Conservation (phyloP, 306 rosid species). For the Cajanus cajan region DNA sequence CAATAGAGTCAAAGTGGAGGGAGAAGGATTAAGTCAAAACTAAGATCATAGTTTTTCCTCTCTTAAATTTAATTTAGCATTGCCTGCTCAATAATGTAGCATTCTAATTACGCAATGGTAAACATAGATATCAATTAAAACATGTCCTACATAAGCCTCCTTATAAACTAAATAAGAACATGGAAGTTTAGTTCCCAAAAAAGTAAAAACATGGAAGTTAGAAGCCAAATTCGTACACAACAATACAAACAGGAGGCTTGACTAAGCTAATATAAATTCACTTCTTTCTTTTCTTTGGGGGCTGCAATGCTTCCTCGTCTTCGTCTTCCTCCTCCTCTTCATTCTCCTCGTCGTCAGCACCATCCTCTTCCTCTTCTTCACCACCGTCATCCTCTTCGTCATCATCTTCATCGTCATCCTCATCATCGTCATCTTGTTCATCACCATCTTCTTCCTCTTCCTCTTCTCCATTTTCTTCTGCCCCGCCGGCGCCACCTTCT, state of each 20-base stretch:
- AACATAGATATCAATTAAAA: conserved; percentile 45
- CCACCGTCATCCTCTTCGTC: conserved; percentile 44
- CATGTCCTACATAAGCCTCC: conserved; percentile 59
- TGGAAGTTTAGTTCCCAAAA: conserved; percentile 38
- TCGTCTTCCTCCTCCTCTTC: conserved; percentile 62
- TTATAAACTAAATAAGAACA: conserved; percentile 39
- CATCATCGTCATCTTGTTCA: conserved; percentile 39
- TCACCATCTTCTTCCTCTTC: conserved; percentile 64
- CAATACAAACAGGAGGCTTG: conserved; percentile 40
- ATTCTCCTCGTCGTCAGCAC: conserved; percentile 46
- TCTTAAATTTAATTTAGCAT: conserved; percentile 36
- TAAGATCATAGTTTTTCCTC: conserved; percentile 1
- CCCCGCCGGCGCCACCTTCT: conserved; percentile 59
- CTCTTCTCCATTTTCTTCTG: conserved; percentile 67
- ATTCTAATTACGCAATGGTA: conserved; percentile 55
- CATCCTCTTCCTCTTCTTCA: conserved; percentile 59
- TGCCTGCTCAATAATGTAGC: conserved; percentile 46
- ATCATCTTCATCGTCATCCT: conserved; percentile 29
- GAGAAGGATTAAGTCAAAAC: conserved; percentile 7
- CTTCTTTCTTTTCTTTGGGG: conserved; percentile 97
- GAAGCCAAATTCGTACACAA: conserved; percentile 41
- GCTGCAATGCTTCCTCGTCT: conserved; percentile 91
- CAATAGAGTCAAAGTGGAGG: neutral
- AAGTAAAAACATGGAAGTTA: conserved; percentile 45
- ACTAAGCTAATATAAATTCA: conserved; percentile 29